phyloP scores from a whole-genome alignment of 192 early-diverging fungal genomes.

The Coemansia umbellata region DNA sequence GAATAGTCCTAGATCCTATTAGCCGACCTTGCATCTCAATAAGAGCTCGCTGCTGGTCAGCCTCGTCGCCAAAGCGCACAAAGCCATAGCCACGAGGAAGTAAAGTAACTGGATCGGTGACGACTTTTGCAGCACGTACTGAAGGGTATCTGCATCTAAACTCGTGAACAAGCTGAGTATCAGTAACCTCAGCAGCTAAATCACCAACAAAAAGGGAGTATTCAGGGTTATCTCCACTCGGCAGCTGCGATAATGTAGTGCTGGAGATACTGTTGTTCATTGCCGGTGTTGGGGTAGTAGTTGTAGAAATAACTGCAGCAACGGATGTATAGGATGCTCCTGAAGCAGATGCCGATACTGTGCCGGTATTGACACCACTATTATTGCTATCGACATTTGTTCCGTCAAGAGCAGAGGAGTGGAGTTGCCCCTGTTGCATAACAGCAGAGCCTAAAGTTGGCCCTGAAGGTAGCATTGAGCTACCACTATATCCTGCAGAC shows the following conservation, averaged over 20 bases:
- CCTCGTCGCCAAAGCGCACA: conserved; percentile 84
- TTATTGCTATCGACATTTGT: neutral
- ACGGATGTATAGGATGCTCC: neutral
- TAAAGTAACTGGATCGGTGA: conserved; percentile 79
- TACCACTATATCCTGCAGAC: conserved; percentile 50
- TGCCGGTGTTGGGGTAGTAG: neutral
- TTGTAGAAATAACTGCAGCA: neutral
- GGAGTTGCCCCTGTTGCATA: neutral
- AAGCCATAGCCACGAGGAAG: conserved; percentile 91
- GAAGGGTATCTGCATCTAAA: conserved; percentile 84
- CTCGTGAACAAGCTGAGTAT: conserved; percentile 60
- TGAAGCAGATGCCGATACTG: neutral
- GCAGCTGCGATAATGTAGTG: neutral
- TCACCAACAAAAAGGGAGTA: conserved; percentile 97
- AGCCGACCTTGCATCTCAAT: conserved; percentile 85
- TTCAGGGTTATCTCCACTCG: conserved; percentile 61
- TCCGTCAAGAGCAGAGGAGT: neutral
- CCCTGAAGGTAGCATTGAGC: neutral
- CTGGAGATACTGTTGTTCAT: neutral
- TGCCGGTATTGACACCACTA: neutral
- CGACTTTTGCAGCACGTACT: conserved; percentile 90
- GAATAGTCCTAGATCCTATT: conserved; percentile 81
- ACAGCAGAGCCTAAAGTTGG: neutral
- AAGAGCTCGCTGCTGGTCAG: conserved; percentile 84
- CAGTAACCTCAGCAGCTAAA: conserved; percentile 84